Evolutionary conservation across 768 basidiomycete species (phyloP).

Genomic region (Pleurotus citrinopileatus): DNA sequence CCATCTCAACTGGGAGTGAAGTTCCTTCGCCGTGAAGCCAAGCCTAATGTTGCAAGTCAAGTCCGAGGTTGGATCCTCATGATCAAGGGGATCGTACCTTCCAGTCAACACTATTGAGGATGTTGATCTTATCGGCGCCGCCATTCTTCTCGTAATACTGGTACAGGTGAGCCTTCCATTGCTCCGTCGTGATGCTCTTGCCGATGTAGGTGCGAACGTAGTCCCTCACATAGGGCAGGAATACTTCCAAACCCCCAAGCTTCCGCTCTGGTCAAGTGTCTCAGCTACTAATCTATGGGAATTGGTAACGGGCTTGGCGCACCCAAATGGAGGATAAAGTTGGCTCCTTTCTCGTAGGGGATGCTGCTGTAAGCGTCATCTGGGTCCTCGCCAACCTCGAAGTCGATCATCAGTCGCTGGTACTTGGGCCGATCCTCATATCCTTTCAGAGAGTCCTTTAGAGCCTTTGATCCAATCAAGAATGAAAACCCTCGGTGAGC

Average conservation of each 20-base stretch:
- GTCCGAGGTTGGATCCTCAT: background rate
- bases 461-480: slow-evolving; percentile 68
- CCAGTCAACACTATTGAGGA: slow-evolving; percentile 74
- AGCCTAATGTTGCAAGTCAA: slow-evolving; percentile 35
- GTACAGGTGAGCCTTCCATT: slow-evolving; percentile 84
- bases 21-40: slow-evolving; percentile 84
- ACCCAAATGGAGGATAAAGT: slow-evolving; percentile 86
- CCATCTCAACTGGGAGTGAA: slow-evolving; percentile 68
- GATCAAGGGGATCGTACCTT: slow-evolving; percentile 42
- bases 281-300: too few species aligned
- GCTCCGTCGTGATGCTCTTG: slow-evolving; percentile 75
- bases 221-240: slow-evolving; percentile 80
- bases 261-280: too few species aligned
- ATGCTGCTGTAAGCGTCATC: slow-evolving; percentile 75
- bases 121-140: slow-evolving; percentile 57
- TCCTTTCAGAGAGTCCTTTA: slow-evolving; percentile 67
- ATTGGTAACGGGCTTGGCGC: slow-evolving; percentile 14
- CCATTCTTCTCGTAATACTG: slow-evolving; percentile 61
- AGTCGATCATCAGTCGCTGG: slow-evolving; percentile 77
- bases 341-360: slow-evolving; percentile 89
- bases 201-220: slow-evolving; percentile 83
- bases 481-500: slow-evolving; percentile 79
- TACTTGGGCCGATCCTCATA: slow-evolving; percentile 66
- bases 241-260: slow-evolving; percentile 79
- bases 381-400: slow-evolving; percentile 70